These are phyloP conservation scores for Rhodotorula sp. DNA, from an alignment of 1,284 basidiomycete genomes.

Conservation along the genomic window DNA sequence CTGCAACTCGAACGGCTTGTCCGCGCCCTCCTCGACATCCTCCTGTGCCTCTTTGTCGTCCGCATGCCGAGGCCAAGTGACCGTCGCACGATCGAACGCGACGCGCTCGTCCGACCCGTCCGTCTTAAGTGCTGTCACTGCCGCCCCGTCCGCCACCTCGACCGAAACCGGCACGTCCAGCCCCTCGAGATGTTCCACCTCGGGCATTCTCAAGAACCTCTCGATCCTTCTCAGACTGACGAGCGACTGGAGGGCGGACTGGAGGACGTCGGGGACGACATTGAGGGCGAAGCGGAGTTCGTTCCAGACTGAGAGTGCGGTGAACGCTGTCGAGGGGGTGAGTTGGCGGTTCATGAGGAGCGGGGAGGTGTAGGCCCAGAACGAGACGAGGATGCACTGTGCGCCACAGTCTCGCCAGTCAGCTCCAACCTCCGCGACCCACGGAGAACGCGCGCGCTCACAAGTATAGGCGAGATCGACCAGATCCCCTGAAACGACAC, in stretches of 20 bases:
- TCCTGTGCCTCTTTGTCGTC: constrained; percentile 44
- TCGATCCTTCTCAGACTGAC: constrained; percentile 88
- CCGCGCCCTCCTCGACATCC: constrained; percentile 42
- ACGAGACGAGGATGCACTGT: constrained; percentile 50
- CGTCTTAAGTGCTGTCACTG: too few species aligned
- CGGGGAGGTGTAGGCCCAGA: constrained; percentile 45
- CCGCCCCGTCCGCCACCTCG: constrained; percentile 47
- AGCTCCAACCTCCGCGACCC: not conserved
- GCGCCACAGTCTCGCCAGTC: constrained; percentile 13
- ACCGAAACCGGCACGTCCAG: not conserved
- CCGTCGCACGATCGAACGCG: constrained; percentile 74
- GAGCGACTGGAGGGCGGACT: constrained; percentile 58
- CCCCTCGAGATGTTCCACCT: constrained; percentile 28
- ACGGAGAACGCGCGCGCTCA: constrained; percentile 21
- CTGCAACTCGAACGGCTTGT: constrained; percentile 67
- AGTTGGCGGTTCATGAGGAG: constrained; percentile 62
- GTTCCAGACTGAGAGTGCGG: constrained; percentile 70
- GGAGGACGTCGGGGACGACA: constrained; percentile 63
- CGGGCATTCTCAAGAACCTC: constrained; percentile 38
- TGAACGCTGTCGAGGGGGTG: constrained; percentile 83
- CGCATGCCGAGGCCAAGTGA: constrained; percentile 69
- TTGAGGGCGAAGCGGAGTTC: constrained; percentile 80
- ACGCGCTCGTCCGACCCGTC: constrained; percentile 54
- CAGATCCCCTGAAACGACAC: constrained; percentile 78
- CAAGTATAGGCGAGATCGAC: constrained; percentile 52